phyloP scores from a whole-genome alignment of 164 flowering plant species.

The Chimonanthus salicifolius region DNA sequence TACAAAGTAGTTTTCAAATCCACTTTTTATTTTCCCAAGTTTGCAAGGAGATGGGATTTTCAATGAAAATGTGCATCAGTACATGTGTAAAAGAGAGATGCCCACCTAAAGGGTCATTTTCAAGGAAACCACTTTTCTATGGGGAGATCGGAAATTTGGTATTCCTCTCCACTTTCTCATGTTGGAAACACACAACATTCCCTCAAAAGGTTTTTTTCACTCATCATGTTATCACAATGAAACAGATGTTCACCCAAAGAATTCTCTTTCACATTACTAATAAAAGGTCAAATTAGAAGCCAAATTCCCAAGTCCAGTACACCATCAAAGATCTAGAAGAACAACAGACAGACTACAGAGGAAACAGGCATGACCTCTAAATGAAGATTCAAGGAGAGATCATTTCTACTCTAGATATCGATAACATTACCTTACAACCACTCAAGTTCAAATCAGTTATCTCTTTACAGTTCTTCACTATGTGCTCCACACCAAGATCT shows the following conservation, averaged over 20 bases:
- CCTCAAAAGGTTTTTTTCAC: too few relatives aligned
- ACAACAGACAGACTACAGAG: background rate
- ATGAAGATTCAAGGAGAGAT: background rate
- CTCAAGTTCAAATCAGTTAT: conserved; percentile 73
- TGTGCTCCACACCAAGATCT: conserved; percentile 48
- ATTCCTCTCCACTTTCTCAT: too few relatives aligned
- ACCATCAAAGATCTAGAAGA: background rate
- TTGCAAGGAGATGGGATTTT: too few relatives aligned
- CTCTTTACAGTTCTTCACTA: conserved; percentile 62
- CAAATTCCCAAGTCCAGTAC: background rate
- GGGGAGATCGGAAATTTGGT: too few relatives aligned
- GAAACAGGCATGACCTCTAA: background rate
- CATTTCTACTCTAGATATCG: background rate
- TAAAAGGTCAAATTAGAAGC: background rate
- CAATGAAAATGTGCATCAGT: too few relatives aligned
- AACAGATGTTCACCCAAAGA: background rate
- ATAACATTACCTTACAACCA: conserved; percentile 78
- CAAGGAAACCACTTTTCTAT: too few relatives aligned
- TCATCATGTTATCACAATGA: background rate
- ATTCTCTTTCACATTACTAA: background rate
- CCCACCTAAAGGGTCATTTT: too few relatives aligned
- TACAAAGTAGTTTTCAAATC: too few relatives aligned
- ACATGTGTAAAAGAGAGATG: too few relatives aligned
- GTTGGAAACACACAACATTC: too few relatives aligned
- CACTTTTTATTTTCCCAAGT: too few relatives aligned